Base-by-base conservation (phyloP, 2,329 filamentous ascomycete species). In the Cytospora chrysosperma region DNA sequence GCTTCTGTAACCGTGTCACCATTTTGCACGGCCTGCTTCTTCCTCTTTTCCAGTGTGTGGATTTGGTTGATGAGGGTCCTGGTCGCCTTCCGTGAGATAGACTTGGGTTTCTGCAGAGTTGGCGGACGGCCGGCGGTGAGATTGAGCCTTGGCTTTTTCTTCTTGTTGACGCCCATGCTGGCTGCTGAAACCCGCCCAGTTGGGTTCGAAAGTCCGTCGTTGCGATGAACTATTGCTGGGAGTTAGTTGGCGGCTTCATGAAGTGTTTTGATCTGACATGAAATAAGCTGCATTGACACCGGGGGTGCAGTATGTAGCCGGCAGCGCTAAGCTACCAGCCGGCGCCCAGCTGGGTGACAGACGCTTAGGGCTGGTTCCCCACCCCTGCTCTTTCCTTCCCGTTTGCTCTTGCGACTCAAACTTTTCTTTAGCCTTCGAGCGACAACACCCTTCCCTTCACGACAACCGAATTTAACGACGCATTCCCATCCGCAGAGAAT, bases 21-120 rank as follows among this genome's bases (percentile, higher is more conserved):
- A 56, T 79, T 79, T 19, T 78, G 75, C 28, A 79, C 65, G 15
- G 88, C 87, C 69, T 86, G 85, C 4, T 78, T 79, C 59, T 82
- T 81, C 66, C 81, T 79, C 74, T 90, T 90, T 70, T 89, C 83
- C 32, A 90, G 75, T 51, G 86, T 83, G 71, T 90, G 88, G 66
- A 88, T 85, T 50, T 79, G 80, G 72, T 88, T 88, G 75, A 90
- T 90, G 67, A 90, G 77, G 32, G 79, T 77, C 69, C 87, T 82
- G 52, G 86, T 88, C 28, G 86, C 82, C 72, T 86, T 89, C 65
- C 87, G 82, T 4, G 87, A 86, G 69, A 90, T 87, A 7, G 86
- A 83, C 67, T 79, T 81, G 10, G 77, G 75, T 24, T 80, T 77
- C 66, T 81, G 82, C 37, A 79, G 74, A 1, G 79, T 81, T 12